These are phyloP conservation scores for Babesia ovis DNA, from an alignment of 169 alveolate species.

Conservation along the genomic window DNA sequence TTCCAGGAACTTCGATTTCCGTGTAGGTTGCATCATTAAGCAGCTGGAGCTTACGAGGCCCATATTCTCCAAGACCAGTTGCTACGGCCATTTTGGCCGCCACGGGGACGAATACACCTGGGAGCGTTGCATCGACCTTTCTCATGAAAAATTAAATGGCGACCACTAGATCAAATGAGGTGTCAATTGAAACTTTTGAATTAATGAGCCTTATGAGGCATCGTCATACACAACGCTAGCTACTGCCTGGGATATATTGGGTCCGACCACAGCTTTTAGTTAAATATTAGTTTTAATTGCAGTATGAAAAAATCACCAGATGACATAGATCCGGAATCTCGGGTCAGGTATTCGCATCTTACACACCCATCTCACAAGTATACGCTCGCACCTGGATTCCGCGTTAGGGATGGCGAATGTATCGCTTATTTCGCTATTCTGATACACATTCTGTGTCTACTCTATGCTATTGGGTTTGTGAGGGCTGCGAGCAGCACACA, in stretches of 20 bases:
- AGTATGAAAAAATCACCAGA: slow-evolving; percentile 1
- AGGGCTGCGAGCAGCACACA: background rate
- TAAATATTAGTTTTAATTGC: too few relatives aligned
- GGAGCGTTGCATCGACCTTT: slow-evolving; percentile 88
- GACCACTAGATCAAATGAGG: background rate
- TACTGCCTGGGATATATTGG: too few relatives aligned
- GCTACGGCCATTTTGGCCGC: slow-evolving; percentile 98
- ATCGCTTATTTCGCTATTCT: slow-evolving; percentile 1
- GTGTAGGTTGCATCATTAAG: slow-evolving; percentile 94
- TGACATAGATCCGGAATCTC: slow-evolving; percentile 1
- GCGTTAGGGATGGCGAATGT: background rate
- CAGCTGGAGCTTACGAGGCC: slow-evolving; percentile 89
- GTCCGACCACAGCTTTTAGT: too few relatives aligned
- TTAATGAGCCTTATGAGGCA: too few relatives aligned
- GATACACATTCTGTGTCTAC: slow-evolving; percentile 3
- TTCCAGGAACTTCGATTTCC: slow-evolving; percentile 90
- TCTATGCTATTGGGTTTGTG: slow-evolving; percentile 4
- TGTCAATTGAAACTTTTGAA: too few relatives aligned
- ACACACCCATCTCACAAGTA: slow-evolving; percentile 14
- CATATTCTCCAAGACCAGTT: slow-evolving; percentile 90
- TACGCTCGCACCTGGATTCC: slow-evolving; percentile 14
- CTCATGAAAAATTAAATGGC: slow-evolving; percentile 63
- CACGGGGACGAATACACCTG: slow-evolving; percentile 90
- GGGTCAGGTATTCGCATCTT: background rate
- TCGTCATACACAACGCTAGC: too few relatives aligned